Evolutionary conservation across 2,329 filamentous ascomycete species (phyloP).

Genomic region (Aspergillus carbonarius): DNA sequence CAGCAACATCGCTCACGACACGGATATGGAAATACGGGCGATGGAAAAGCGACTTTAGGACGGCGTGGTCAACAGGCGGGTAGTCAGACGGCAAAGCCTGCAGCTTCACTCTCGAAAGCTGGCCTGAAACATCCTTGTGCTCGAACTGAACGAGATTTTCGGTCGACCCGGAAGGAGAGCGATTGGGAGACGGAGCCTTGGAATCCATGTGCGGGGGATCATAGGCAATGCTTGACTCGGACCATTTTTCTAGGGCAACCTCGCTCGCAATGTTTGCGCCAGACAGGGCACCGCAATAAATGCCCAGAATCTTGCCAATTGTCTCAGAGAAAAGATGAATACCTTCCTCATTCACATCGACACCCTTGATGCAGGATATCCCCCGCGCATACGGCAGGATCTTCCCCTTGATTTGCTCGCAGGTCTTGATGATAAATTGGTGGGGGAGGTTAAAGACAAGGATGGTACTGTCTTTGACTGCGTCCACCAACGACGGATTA

Average conservation of each 20-base stretch:
- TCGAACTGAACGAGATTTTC: slow-evolving; percentile 53
- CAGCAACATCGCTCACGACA: slow-evolving; percentile 91
- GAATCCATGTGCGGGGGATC: slow-evolving; percentile 89
- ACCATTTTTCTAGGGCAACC: slow-evolving; percentile 94
- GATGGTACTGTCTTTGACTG: slow-evolving; percentile 81
- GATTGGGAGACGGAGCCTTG: slow-evolving; percentile 64
- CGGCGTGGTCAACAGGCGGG: slow-evolving; percentile 79
- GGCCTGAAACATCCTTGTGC: slow-evolving; percentile 69
- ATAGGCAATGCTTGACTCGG: slow-evolving; percentile 94
- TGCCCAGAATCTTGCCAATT: slow-evolving; percentile 85
- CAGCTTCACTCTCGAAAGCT: slow-evolving; percentile 67
- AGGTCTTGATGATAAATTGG: slow-evolving; percentile 81
- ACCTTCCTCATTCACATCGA: slow-evolving; percentile 83
- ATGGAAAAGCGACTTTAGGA: slow-evolving; percentile 85
- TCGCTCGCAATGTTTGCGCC: slow-evolving; percentile 96
- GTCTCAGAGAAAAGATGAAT: slow-evolving; percentile 91
- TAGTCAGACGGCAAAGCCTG: slow-evolving; percentile 77
- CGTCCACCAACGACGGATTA: slow-evolving; percentile 55
- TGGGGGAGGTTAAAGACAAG: slow-evolving; percentile 97
- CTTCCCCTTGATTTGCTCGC: slow-evolving; percentile 78
- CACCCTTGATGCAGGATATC: slow-evolving; percentile 97
- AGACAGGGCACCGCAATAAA: slow-evolving; percentile 94
- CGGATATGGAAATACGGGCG: slow-evolving; percentile 97
- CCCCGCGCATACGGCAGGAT: slow-evolving; percentile 90
- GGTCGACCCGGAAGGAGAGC: slow-evolving; percentile 53